Percentiles rank a stretch among this genome's conserved stretches.
Evolutionary conservation across 2,329 filamentous ascomycete genomes (phyloP).

Genomic region (Nannizzia gypsea): DNA sequence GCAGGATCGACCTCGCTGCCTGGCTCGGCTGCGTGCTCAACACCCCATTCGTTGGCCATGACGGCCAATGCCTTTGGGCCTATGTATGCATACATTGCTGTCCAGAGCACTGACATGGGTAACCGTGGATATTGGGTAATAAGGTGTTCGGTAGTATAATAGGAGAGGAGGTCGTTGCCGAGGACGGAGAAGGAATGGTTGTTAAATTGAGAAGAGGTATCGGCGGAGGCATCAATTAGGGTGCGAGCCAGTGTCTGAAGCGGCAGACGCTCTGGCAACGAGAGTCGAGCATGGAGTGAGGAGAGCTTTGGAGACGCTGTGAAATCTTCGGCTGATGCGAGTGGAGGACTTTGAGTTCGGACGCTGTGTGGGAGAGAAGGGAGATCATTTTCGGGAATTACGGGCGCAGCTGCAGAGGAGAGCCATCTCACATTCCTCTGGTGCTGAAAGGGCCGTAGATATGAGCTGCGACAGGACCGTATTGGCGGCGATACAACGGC

Average conservation of each 20-base stretch:
- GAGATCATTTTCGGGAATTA: conserved; percentile 14
- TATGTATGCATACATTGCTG: conserved; percentile 72
- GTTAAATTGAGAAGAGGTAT: conserved; percentile 70
- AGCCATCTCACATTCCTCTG: conserved; percentile 27
- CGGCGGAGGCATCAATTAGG: conserved; percentile 75
- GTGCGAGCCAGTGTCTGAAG: conserved; percentile 75
- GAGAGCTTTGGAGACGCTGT: conserved; percentile 73
- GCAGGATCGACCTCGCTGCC: conserved; percentile 88
- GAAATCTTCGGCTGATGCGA: conserved; percentile 57
- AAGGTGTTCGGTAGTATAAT: conserved; percentile 80
- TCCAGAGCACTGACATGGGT: conserved; percentile 75
- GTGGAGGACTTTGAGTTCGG: conserved; percentile 44
- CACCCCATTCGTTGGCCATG: conserved; percentile 77
- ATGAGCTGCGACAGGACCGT: conserved; percentile 25
- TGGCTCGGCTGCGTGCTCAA: conserved; percentile 74
- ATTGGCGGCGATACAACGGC: conserved; percentile 38
- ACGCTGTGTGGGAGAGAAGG: conserved; percentile 11
- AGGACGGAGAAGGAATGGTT: conserved; percentile 73
- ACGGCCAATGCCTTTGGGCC: conserved; percentile 62
- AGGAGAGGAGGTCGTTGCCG: conserved; percentile 71
- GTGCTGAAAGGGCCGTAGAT: conserved; percentile 13
- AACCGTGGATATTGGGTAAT: conserved; percentile 82
- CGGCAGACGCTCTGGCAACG: conserved; percentile 68
- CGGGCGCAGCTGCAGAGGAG: conserved; percentile 29
- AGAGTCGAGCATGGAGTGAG: conserved; percentile 80